These are phyloP conservation scores for Wickerhamiella bombiphila DNA, from an alignment of 805 yeast genomes.

Conservation along the genomic window DNA sequence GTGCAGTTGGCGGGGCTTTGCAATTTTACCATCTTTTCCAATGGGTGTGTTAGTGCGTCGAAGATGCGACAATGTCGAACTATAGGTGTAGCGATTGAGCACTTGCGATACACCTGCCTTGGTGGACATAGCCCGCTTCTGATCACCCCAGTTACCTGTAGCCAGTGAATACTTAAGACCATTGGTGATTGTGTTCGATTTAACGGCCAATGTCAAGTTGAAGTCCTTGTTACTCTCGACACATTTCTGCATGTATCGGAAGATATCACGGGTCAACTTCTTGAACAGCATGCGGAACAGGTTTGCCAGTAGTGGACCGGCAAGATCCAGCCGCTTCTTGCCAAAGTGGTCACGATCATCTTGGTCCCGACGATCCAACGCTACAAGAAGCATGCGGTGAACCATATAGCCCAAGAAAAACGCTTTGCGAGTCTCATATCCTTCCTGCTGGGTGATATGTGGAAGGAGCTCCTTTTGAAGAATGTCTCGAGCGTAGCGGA, in stretches of 20 bases:
- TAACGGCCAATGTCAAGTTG: conserved; percentile 90
- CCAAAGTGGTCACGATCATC: conserved; percentile 99
- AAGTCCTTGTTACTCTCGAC: conserved; percentile 96
- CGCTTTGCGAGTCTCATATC: conserved; percentile 92
- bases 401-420: conserved; percentile 97
- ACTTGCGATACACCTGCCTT: conserved; percentile 99
- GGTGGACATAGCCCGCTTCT: conserved; percentile 96
- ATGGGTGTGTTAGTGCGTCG: conserved; percentile 98
- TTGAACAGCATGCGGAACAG: conserved; percentile 88
- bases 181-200: conserved; percentile 91
- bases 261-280: conserved; percentile 90
- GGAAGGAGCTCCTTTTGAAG: conserved; percentile 92
- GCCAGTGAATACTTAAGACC: conserved; percentile 96
- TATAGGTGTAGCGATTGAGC: conserved; percentile 90
- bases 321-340: conserved; percentile 93
- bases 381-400: conserved; percentile 84
- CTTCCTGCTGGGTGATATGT: conserved; percentile 93
- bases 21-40: conserved; percentile 98
- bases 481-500: conserved; percentile 93
- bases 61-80: conserved; percentile 96
- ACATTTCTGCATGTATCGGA: conserved; percentile 97
- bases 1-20: conserved; percentile 97
- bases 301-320: conserved; percentile 94
- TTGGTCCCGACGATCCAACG: conserved; percentile 91
- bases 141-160: conserved; percentile 99